Percentiles rank a stretch among this genome's conserved stretches.
These are phyloP conservation scores for Arxiozyma telluris DNA, from an alignment of 1,139 yeast species.

Conservation along the genomic window DNA sequence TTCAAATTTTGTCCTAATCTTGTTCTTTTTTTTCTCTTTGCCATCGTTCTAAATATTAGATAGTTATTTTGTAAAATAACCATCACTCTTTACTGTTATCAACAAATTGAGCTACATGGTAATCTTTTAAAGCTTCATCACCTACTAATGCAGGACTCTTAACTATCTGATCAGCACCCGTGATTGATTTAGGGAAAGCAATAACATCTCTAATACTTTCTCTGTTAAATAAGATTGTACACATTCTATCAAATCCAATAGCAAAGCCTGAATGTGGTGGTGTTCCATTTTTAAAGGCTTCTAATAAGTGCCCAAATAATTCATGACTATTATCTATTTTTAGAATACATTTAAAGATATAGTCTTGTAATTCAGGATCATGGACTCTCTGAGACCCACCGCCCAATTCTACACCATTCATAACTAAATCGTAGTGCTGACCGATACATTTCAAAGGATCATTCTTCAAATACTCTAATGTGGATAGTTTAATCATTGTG, in stretches of 20 bases:
- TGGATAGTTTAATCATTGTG: slow-evolving; percentile 76
- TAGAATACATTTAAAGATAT: slow-evolving; percentile 50
- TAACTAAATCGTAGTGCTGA: slow-evolving; percentile 89
- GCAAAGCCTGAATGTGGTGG: slow-evolving; percentile 99
- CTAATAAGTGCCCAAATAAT: slow-evolving; percentile 79
- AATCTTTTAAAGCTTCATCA: slow-evolving; percentile 40
- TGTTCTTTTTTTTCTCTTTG: too few species aligned
- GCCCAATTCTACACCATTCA: slow-evolving; percentile 92
- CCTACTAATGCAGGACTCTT: slow-evolving; percentile 69
- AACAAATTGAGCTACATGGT: slow-evolving; percentile 32
- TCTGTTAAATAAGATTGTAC: slow-evolving; percentile 78
- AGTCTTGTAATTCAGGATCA: slow-evolving; percentile 67
- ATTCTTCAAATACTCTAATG: slow-evolving; percentile 45
- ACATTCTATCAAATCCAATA: slow-evolving; percentile 84
- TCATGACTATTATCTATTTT: slow-evolving; percentile 46
- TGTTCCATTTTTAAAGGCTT: slow-evolving; percentile 81
- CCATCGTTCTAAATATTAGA: too few species aligned
- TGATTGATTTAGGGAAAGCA: slow-evolving; percentile 89
- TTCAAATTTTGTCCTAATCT: background rate
- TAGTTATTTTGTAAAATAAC: too few species aligned
- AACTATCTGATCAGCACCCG: slow-evolving; percentile 83
- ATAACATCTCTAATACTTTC: slow-evolving; percentile 81
- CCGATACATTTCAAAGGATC: slow-evolving; percentile 67
- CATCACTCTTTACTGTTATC: too few species aligned
- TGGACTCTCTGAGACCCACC: slow-evolving; percentile 97